Conservation (phyloP, 169 alveolate species). For the Eimeria tenella region DNA sequence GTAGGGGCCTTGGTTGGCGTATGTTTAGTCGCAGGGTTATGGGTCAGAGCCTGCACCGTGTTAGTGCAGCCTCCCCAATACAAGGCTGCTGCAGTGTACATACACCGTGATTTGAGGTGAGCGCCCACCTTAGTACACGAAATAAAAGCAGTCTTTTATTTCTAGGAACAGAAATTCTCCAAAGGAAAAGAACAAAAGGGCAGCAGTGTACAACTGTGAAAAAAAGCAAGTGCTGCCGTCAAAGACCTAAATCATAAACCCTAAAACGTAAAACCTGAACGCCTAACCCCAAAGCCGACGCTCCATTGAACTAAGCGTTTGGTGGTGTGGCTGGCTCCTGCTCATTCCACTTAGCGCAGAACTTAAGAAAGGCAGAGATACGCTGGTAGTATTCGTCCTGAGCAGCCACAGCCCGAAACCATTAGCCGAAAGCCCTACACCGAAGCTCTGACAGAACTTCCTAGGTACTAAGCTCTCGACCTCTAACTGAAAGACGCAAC, state of each 20-base stretch:
- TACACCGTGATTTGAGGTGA: no score
- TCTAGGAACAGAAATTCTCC: no score
- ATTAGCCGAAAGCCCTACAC: background rate
- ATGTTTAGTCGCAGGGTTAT: no score
- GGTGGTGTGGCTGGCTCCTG: background rate
- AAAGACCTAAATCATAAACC: background rate
- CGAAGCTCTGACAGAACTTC: background rate
- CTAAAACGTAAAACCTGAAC: slow-evolving; percentile 9
- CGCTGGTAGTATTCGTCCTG: slow-evolving; percentile 39
- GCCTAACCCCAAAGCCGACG: background rate
- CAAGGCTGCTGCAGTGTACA: no score
- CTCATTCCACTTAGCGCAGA: slow-evolving; percentile 27
- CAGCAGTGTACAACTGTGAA: no score
- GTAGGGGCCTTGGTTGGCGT: no score
- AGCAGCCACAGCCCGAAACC: background rate
- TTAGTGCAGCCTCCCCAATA: no score
- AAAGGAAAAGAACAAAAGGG: no score
- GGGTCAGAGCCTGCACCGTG: no score
- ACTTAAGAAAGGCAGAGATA: background rate
- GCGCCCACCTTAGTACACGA: no score
- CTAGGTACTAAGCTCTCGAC: background rate
- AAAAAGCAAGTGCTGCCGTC: background rate
- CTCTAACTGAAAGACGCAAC: background rate
- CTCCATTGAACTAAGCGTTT: background rate
- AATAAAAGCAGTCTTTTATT: no score